Percentiles rank a stretch among this genome's conserved stretches.
Evolutionary conservation across 2,329 filamentous ascomycete genomes (phyloP).

Genomic region (Harringtonia lauricola): DNA sequence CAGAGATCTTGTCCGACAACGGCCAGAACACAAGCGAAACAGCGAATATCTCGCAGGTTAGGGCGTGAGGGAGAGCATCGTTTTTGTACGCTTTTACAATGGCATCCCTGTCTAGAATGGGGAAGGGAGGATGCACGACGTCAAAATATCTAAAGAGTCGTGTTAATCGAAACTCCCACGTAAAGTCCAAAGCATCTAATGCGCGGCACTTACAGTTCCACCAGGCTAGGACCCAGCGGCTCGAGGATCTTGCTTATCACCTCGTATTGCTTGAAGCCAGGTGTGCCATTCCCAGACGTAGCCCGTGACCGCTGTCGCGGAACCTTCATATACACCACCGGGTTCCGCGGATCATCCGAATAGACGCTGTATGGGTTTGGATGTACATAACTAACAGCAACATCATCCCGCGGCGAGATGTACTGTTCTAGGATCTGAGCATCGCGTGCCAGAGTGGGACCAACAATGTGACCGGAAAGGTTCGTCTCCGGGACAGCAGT

Average conservation of each 20-base stretch:
- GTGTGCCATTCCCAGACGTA: constrained; percentile 2
- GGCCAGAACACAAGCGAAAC: constrained; percentile 2
- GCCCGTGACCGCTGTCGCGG: constrained; percentile 1
- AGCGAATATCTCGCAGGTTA: constrained; percentile 5
- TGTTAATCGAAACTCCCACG: no score
- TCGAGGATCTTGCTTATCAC: constrained; percentile 3
- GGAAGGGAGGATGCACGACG: constrained; percentile 3
- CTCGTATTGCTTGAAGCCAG: constrained; percentile 5
- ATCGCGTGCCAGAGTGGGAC: constrained; percentile 2
- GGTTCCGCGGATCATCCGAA: constrained; percentile 4
- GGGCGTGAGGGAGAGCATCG: background rate
- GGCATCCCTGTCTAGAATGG: constrained; percentile 1
- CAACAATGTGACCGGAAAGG: constrained; percentile 3
- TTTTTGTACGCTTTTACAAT: constrained; percentile 2
- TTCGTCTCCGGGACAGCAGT: background rate
- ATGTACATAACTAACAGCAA: constrained; percentile 2
- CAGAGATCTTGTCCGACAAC: background rate
- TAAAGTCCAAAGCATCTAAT: background rate
- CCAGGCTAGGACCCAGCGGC: background rate
- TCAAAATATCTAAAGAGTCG: constrained; percentile 1
- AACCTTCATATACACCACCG: constrained; percentile 4
- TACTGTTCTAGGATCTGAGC: constrained; percentile 5
- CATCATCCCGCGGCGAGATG: background rate
- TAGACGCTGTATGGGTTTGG: constrained; percentile 5
- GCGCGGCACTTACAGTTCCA: background rate